Evolutionary conservation across 495 filamentous ascomycete species (phyloP), one percentile per base, ranked within the genome.

Genomic region (Evansstolkia leycettana): DNA sequence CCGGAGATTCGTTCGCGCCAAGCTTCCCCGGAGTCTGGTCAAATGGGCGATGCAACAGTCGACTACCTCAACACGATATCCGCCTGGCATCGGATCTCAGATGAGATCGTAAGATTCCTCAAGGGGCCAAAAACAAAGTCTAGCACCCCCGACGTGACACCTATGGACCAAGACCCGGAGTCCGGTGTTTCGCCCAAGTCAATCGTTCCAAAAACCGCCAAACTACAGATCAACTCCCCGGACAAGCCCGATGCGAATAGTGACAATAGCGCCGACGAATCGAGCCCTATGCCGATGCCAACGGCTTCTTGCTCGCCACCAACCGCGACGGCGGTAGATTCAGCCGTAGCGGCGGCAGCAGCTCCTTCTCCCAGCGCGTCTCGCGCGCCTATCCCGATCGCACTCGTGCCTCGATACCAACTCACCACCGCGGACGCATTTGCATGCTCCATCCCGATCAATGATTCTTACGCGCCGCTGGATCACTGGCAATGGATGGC

Each of bases 401-500:
- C 84, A 2, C 54, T 94, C 5, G 57, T 93, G 1, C 74, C 82
- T 0, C 74, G 76, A 11, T 94, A 80, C 52, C 75, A 81, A 39
- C 73, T 96, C 10, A 82, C 77, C 1, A 73, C 74, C 1, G 78
- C 80, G 5, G 83, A 95, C 48, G 56, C 66, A 20, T 89, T 80
- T 45, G 79, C 87, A 0, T 72, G 67, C 33, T 60, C 66, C 11
- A 73, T 88, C 8, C 80, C 80, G 6, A 82, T 93, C 32, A 58
- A 65, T 8, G 88, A 94, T 44, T 64, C 73, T 2, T 94, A 93
- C 51, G 71, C 72, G 1, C 78, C 84, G 0, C 64, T 84, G 18
- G 86, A 98, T 48, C 90, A 98, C 52, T 98, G 90, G 90, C 86
- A 94, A 57, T 95, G 90, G 90, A 84, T 89, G 66, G 90, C 89